Evolutionary conservation across 1,139 yeast genomes (phyloP).

Genomic region (Kodamaea anthophila): DNA sequence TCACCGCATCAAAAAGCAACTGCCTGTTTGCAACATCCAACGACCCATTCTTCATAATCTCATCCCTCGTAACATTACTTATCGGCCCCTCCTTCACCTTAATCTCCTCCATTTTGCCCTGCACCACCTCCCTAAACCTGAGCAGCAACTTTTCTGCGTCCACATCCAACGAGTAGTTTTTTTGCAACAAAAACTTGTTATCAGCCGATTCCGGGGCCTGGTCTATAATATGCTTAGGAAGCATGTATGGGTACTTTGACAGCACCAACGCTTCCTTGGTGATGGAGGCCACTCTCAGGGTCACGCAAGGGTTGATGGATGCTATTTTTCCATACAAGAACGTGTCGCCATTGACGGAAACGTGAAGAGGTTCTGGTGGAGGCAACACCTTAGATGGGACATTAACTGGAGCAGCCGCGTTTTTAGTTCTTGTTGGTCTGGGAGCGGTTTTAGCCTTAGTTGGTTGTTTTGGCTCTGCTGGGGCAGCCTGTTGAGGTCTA

Average conservation of each 20-base stretch:
- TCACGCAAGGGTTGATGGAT: constrained; percentile 23
- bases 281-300: constrained; percentile 38
- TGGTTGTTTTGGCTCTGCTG: background rate
- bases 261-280: constrained; percentile 33
- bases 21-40: constrained; percentile 24
- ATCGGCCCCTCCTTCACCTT: constrained; percentile 10
- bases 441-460: background rate
- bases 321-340: constrained; percentile 39
- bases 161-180: constrained; percentile 25
- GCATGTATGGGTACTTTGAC: constrained; percentile 39
- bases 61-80: constrained; percentile 16
- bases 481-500: background rate
- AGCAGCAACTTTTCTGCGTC: constrained; percentile 19
- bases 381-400: constrained; percentile 11
- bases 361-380: constrained; percentile 16
- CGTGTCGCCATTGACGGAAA: constrained; percentile 23
- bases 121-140: constrained; percentile 28
- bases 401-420: background rate
- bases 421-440: constrained; percentile 2
- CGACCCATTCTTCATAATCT: constrained; percentile 29
- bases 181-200: constrained; percentile 32
- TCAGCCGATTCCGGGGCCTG: constrained; percentile 19
- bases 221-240: constrained; percentile 34
- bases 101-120: constrained; percentile 25
- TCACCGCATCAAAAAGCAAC: constrained; percentile 23